Conservation (phyloP, 805 yeast species). For the Kuraishia cidri region DNA sequence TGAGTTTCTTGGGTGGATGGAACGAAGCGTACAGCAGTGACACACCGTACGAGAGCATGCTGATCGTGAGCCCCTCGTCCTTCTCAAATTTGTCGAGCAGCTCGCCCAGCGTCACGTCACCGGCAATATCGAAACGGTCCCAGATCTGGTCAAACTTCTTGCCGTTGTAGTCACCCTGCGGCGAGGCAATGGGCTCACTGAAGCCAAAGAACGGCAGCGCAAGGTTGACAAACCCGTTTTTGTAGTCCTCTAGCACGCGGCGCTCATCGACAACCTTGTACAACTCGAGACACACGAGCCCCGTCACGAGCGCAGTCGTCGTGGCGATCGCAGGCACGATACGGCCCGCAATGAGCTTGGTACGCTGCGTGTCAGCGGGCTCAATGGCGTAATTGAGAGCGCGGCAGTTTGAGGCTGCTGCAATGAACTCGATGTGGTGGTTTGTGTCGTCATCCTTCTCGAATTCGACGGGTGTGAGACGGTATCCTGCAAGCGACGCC, state of each 20-base stretch:
- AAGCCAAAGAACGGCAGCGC: constrained; percentile 96
- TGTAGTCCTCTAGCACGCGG: constrained; percentile 72
- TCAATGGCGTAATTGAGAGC: constrained; percentile 88
- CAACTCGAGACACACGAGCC: constrained; percentile 84
- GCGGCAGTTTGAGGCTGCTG: constrained; percentile 94
- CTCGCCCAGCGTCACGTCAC: constrained; percentile 68
- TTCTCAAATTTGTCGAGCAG: constrained; percentile 68
- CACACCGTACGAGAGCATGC: constrained; percentile 90
- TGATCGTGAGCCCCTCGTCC: constrained; percentile 77
- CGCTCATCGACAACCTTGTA: constrained; percentile 80
- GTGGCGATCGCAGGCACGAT: constrained; percentile 99
- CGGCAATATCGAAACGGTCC: constrained; percentile 84
- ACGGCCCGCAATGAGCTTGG: constrained; percentile 96
- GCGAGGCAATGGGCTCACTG: constrained; percentile 89
- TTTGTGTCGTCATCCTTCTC: constrained; percentile 97
- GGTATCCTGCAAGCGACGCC: constrained; percentile 78
- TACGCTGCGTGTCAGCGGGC: constrained; percentile 79
- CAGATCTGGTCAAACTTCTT: constrained; percentile 83
- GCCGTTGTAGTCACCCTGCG: constrained; percentile 71
- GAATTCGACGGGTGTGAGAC: constrained; percentile 84
- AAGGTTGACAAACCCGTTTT: constrained; percentile 86
- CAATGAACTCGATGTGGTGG: constrained; percentile 92
- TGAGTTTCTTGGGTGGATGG: constrained; percentile 83
- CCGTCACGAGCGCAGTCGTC: constrained; percentile 96
- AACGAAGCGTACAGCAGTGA: constrained; percentile 87